A percentile compares a stretch with the other conserved stretches of the same genome.
Evolutionary conservation across 495 filamentous ascomycete genomes (phyloP).

Genomic region (Niebla homalea): DNA sequence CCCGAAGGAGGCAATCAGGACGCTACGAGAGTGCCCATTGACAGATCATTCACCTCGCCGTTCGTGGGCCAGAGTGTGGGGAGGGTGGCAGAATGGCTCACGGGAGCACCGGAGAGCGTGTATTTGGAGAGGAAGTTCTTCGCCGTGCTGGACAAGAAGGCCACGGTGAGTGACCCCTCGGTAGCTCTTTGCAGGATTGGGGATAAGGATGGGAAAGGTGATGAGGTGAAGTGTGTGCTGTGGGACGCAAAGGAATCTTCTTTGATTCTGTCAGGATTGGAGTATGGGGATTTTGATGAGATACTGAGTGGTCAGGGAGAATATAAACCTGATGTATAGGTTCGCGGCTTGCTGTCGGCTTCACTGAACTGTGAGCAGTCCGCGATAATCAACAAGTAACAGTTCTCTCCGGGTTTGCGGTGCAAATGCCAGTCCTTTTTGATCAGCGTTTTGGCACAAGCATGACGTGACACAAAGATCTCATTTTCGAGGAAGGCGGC

Average conservation of each 20-base stretch:
- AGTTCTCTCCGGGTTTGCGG: no score
- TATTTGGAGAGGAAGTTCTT: constrained; percentile 7
- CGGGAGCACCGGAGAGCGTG: neutral
- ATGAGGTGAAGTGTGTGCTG: constrained; percentile 1
- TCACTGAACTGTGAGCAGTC: no score
- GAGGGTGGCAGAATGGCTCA: constrained; percentile 3
- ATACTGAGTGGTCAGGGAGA: constrained; percentile 1
- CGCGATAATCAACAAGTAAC: no score
- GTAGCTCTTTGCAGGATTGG: constrained; percentile 1
- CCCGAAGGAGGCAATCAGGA: neutral
- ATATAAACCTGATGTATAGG: constrained; percentile 3
- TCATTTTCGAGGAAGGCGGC: no score
- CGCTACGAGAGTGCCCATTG: constrained; percentile 1
- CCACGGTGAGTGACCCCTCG: no score
- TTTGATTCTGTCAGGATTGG: neutral
- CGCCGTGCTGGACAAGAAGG: constrained; percentile 5
- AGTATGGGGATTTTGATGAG: neutral
- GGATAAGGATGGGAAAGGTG: neutral
- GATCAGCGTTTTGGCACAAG: no score
- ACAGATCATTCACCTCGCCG: neutral
- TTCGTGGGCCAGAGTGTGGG: constrained; percentile 1
- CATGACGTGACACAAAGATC: no score
- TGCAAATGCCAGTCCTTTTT: no score
- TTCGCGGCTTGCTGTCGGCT: no score
- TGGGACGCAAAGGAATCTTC: neutral